Conservation (phyloP, 1,284 basidiomycete genomes). For the Cutaneotrichosporon curvatum region DNA sequence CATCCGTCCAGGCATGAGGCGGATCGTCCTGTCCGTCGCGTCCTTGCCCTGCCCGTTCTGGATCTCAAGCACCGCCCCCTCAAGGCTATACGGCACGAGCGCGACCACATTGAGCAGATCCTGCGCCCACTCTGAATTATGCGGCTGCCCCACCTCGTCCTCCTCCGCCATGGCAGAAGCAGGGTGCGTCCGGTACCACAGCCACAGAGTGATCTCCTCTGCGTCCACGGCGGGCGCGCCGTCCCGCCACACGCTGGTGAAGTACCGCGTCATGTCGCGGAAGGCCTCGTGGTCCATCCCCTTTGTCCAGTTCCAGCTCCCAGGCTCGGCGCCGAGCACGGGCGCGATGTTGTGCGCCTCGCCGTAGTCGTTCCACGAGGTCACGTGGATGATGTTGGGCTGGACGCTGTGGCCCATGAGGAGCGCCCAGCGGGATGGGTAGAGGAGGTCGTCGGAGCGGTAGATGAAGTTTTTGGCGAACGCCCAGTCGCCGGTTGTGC, state of each 20-base stretch:
- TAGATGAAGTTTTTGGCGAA: constrained; percentile 48
- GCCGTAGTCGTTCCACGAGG: constrained; percentile 47
- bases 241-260: constrained; percentile 29
- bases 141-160: constrained; percentile 33
- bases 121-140: constrained; percentile 38
- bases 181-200: constrained; percentile 40
- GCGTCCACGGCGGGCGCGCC: constrained; percentile 6
- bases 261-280: constrained; percentile 37
- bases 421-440: constrained; percentile 36
- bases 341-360: constrained; percentile 45
- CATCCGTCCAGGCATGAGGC: constrained; percentile 15
- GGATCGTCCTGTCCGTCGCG: background rate
- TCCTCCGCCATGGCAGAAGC: constrained; percentile 11
- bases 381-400: constrained; percentile 43
- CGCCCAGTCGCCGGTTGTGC: constrained; percentile 38
- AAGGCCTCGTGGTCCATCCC: constrained; percentile 43
- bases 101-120: constrained; percentile 42
- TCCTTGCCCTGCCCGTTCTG: constrained; percentile 14
- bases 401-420: constrained; percentile 22
- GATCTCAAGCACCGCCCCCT: constrained; percentile 14
- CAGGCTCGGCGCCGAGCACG: constrained; percentile 40
- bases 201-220: constrained; percentile 21
- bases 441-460: constrained; percentile 45
- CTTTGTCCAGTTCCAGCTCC: constrained; percentile 39
- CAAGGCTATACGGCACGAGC: constrained; percentile 13